phyloP scores from a whole-genome alignment of 768 basidiomycete species.

The Leucocoprinus birnbaumii region DNA sequence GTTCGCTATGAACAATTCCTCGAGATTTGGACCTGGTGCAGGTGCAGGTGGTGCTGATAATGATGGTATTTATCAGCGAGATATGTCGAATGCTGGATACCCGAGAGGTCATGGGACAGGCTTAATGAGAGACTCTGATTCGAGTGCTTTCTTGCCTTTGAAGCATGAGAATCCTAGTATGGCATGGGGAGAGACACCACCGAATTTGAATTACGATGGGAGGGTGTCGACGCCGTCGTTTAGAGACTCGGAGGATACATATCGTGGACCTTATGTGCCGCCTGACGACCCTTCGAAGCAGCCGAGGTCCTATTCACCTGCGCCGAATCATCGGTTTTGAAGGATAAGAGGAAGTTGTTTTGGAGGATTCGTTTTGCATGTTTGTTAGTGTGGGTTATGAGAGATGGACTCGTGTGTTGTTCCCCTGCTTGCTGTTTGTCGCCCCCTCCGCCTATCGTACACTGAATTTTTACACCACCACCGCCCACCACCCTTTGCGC shows the following conservation, averaged over 20 bases:
- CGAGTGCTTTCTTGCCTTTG: constrained; percentile 69
- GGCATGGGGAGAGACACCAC: constrained; percentile 57
- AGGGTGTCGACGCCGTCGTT: constrained; percentile 15
- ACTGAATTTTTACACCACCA: too few species aligned
- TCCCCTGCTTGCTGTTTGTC: background rate
- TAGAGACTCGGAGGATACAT: constrained; percentile 10
- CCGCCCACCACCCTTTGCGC: too few species aligned
- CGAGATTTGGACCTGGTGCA: constrained; percentile 17
- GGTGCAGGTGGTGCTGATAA: constrained; percentile 14
- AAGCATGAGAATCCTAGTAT: constrained; percentile 57
- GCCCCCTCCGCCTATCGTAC: too few species aligned
- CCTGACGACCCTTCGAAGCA: background rate
- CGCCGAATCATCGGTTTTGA: background rate
- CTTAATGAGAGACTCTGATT: constrained; percentile 50
- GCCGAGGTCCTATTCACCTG: background rate
- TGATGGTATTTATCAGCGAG: too few species aligned
- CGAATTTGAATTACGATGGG: constrained; percentile 28
- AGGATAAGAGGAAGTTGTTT: too few species aligned
- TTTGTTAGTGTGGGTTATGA: background rate
- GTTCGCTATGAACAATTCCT: constrained; percentile 21
- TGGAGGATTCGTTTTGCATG: background rate
- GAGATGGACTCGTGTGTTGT: constrained; percentile 1
- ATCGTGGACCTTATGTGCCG: background rate
- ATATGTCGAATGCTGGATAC: constrained; percentile 12
- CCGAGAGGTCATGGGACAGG: background rate